A percentile compares a stretch with the other conserved stretches of the same genome.
Evolutionary conservation across 1,139 yeast genomes (phyloP).

Genomic region (Candida pseudocylindracea): DNA sequence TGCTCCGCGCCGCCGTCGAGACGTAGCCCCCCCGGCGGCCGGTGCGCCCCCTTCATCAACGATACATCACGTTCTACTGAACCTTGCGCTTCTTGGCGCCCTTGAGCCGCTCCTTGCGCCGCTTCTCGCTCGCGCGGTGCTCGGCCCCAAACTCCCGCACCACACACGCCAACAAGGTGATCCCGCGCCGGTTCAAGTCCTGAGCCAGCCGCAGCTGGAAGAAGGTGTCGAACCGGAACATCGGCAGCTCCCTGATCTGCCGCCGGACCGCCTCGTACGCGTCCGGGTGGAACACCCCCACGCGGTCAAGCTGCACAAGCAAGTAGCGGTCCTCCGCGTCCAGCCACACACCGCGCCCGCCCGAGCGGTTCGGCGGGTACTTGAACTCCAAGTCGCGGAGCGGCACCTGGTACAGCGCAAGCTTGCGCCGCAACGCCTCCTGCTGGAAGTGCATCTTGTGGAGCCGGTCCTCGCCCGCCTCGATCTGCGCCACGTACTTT

Average conservation of each 20-base stretch:
- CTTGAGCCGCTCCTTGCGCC: no score
- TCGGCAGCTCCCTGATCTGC: slow-evolving; percentile 47
- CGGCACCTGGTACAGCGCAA: slow-evolving; percentile 45
- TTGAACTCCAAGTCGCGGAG: slow-evolving; percentile 52
- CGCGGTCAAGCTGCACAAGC: slow-evolving; percentile 45
- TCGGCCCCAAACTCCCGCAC: slow-evolving; percentile 3
- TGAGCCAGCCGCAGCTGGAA: slow-evolving; percentile 66
- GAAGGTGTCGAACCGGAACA: slow-evolving; percentile 81
- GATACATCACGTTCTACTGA: no score
- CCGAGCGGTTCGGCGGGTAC: slow-evolving; percentile 82
- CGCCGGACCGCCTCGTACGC: slow-evolving; percentile 59
- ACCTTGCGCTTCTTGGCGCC: no score
- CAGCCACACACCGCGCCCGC: slow-evolving; percentile 45
- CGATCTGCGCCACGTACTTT: slow-evolving; percentile 67
- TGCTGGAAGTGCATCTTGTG: slow-evolving; percentile 45
- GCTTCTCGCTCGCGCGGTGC: no score
- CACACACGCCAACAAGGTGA: slow-evolving; percentile 55
- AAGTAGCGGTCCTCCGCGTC: slow-evolving; percentile 75
- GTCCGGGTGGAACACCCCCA: slow-evolving; percentile 53
- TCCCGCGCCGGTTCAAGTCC: slow-evolving; percentile 66
- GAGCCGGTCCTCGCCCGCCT: slow-evolving; percentile 65
- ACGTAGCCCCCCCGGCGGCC: no score
- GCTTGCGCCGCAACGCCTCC: slow-evolving; percentile 37
- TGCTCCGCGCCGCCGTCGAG: slow-evolving; percentile 23
- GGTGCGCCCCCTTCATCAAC: no score